phyloP scores from a whole-genome alignment of 164 flowering plant genomes.

The Piper longum region DNA sequence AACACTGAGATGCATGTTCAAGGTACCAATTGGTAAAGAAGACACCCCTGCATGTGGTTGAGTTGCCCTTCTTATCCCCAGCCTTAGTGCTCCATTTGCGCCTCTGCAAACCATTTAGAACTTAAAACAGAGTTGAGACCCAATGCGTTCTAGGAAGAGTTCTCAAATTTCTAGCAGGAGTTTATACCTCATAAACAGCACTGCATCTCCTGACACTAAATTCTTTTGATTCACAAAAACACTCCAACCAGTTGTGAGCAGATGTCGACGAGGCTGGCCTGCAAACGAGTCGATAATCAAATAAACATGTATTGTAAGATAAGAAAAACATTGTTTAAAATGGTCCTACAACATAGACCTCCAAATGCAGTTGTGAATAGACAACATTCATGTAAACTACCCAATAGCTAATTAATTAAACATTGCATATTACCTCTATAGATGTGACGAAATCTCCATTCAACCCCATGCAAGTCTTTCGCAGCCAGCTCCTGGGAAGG shows the following conservation, averaged over 20 bases:
- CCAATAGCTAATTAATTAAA: not conserved
- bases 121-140: not conserved
- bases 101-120: constrained; percentile 32
- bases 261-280: constrained; percentile 97
- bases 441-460: constrained; percentile 95
- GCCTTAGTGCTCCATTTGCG: constrained; percentile 71
- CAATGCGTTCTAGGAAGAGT: not conserved
- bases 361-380: too few relatives aligned
- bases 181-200: constrained; percentile 21
- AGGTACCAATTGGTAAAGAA: constrained; percentile 36
- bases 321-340: too few relatives aligned
- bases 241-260: constrained; percentile 97
- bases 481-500: constrained; percentile 93
- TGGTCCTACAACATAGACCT: too few relatives aligned
- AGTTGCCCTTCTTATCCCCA: constrained; percentile 80
- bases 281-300: constrained; percentile 4
- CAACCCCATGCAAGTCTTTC: constrained; percentile 83
- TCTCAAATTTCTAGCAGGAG: not conserved
- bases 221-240: constrained; percentile 79
- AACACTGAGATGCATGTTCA: constrained; percentile 29
- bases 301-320: not conserved
- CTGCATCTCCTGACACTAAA: constrained; percentile 50
- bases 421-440: constrained; percentile 51
- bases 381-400: too few relatives aligned
- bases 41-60: constrained; percentile 61